These are phyloP conservation scores for Geranium brycei DNA, from an alignment of 345 rosid genomes.

Conservation along the genomic window DNA sequence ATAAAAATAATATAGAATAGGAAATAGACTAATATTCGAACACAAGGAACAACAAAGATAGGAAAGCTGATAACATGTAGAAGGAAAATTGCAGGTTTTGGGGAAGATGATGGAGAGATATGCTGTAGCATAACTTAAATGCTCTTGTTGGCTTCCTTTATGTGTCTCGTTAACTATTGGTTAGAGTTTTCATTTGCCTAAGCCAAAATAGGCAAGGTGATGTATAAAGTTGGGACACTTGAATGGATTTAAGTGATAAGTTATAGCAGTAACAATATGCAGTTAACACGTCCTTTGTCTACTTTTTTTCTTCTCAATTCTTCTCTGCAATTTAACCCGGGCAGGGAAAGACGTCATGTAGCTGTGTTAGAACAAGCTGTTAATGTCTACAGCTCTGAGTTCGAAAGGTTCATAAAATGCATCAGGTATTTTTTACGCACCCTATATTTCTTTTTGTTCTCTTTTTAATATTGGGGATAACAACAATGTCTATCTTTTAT, in stretches of 20 bases:
- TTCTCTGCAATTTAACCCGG: slow-evolving; percentile 7
- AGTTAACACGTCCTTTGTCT: not conserved
- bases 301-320: slow-evolving; percentile 13
- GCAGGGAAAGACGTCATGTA: slow-evolving; percentile 45
- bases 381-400: slow-evolving; percentile 54
- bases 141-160: not conserved
- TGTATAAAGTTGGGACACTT: not conserved
- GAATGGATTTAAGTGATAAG: not conserved
- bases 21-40: too few species aligned
- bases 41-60: not conserved
- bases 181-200: not conserved
- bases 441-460: slow-evolving; percentile 3
- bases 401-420: slow-evolving; percentile 65
- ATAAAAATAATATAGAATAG: too few species aligned
- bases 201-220: not conserved
- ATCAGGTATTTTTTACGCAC: slow-evolving; percentile 43
- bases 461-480: slow-evolving; percentile 8
- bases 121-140: not conserved
- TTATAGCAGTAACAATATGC: too few species aligned
- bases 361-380: slow-evolving; percentile 62
- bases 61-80: not conserved
- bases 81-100: not conserved
- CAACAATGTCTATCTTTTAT: not conserved
- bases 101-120: not conserved
- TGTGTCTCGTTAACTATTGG: not conserved